phyloP scores from a whole-genome alignment of 495 filamentous ascomycete genomes.

The Poronia punctata region DNA sequence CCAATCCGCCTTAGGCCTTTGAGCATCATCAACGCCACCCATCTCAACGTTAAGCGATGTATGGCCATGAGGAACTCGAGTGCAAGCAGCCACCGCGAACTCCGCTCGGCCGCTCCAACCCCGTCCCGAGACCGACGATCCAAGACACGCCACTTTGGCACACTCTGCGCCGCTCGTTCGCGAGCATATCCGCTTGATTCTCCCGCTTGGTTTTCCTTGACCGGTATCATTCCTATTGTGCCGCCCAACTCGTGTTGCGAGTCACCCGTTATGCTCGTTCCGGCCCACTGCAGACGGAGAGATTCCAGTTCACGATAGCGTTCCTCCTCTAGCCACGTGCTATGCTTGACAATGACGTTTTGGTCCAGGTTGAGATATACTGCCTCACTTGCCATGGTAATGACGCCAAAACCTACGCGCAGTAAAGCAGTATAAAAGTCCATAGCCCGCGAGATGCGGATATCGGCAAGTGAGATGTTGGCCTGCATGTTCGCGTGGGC shows the following conservation, averaged over 20 bases:
- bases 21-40: slow-evolving; percentile 49
- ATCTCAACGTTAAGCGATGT: slow-evolving; percentile 55
- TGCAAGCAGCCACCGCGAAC: slow-evolving; percentile 64
- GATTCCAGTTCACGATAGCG: slow-evolving; percentile 59
- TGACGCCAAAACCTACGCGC: slow-evolving; percentile 72
- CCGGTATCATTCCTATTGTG: slow-evolving; percentile 45
- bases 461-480: slow-evolving; percentile 70
- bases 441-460: slow-evolving; percentile 73
- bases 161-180: slow-evolving; percentile 52
- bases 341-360: slow-evolving; percentile 61
- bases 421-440: slow-evolving; percentile 93
- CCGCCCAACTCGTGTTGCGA: slow-evolving; percentile 41
- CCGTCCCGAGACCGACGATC: slow-evolving; percentile 50
- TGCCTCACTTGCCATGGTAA: slow-evolving; percentile 89
- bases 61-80: slow-evolving; percentile 69
- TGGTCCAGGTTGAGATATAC: slow-evolving; percentile 90
- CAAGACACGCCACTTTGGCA: slow-evolving; percentile 41
- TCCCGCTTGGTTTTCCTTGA: slow-evolving; percentile 36
- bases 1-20: slow-evolving; percentile 53
- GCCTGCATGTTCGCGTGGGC: slow-evolving; percentile 90
- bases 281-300: slow-evolving; percentile 42
- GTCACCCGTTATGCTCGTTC: slow-evolving; percentile 31
- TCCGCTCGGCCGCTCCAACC: slow-evolving; percentile 68
- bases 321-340: slow-evolving; percentile 91
- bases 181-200: slow-evolving; percentile 57